Evolutionary conservation across 2,329 filamentous ascomycete genomes (phyloP), one percentile per base, ranked within the genome.

Genomic region (Xylaria sp.): DNA sequence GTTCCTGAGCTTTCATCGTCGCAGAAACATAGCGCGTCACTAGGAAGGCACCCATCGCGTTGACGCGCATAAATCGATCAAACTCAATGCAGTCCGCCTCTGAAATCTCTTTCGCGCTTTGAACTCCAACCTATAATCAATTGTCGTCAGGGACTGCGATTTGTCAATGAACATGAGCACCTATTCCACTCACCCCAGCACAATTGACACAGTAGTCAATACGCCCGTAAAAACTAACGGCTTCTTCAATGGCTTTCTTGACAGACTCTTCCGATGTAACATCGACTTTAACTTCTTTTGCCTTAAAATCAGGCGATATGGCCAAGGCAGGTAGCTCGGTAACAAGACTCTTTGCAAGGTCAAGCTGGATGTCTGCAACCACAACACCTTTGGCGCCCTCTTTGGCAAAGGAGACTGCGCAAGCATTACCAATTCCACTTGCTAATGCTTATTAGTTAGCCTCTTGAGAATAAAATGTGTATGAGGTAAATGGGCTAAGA

Each of bases 111-210:
- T 31, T 31, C 4, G 29, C 29, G 7, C 29, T 31, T 31, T 31
- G 29, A 7, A 31, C 7, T 31, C 44, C 44, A 5, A 47, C 25
- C 9, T 47, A n/a, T n/a, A n/a, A n/a, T n/a, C n/a, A n/a, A n/a
- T n/a, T n/a, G n/a, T n/a, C n/a, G n/a, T n/a, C n/a, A n/a, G n/a
- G n/a, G n/a, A n/a, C n/a, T n/a, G n/a, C n/a, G n/a, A n/a, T n/a
- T n/a, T n/a, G n/a, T n/a, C n/a, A n/a, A n/a, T n/a, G n/a, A n/a
- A n/a, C n/a, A n/a, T n/a, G n/a, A n/a, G n/a, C n/a, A n/a, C n/a
- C n/a, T n/a, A n/a, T n/a, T n/a, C n/a, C n/a, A 64, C 70, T 67
- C 59, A 73, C 71, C 1, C 66, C 73, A 17, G 69, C 70, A 29
- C 56, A 38, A 15, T 65, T 65, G 0, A 74, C 56, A 29, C 65